Evolutionary conservation across 148 eudicot species (phyloP).

Genomic region (Camellia japonica): DNA sequence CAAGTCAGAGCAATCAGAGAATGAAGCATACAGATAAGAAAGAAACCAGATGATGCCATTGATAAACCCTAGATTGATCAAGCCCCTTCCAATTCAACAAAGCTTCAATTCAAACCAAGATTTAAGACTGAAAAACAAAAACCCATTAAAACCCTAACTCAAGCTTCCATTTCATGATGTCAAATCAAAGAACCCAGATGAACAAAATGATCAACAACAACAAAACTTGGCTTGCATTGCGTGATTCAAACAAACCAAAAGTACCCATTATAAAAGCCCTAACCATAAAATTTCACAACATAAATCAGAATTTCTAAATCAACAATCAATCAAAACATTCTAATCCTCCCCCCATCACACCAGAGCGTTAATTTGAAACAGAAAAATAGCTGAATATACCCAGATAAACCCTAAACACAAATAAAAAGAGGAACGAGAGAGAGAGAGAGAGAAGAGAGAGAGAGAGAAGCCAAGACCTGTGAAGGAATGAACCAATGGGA

Average conservation of each 20-base stretch:
- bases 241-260: not conserved
- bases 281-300: not conserved
- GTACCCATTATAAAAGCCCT: constrained; percentile 12
- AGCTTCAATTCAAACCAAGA: constrained; percentile 9
- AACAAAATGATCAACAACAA: not conserved
- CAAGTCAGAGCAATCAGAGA: constrained; percentile 62
- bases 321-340: not conserved
- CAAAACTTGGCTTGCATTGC: constrained; percentile 3
- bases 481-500: not conserved
- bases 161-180: not conserved
- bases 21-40: constrained; percentile 71
- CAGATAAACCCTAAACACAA: constrained; percentile 8
- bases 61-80: constrained; percentile 11
- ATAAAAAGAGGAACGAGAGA: constrained; percentile 16
- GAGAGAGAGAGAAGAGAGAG: constrained; percentile 11
- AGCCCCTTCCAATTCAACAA: constrained; percentile 6
- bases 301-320: not conserved
- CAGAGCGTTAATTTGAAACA: constrained; percentile 11
- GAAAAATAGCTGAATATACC: not conserved
- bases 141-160: not conserved
- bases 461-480: not conserved
- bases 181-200: constrained; percentile 3
- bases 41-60: constrained; percentile 79
- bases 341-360: not conserved
- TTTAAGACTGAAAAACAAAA: not conserved